A percentile compares a stretch with the other conserved stretches of the same genome.
Evolutionary conservation across 768 basidiomycete genomes (phyloP).

Genomic region (Boletus insuetus): DNA sequence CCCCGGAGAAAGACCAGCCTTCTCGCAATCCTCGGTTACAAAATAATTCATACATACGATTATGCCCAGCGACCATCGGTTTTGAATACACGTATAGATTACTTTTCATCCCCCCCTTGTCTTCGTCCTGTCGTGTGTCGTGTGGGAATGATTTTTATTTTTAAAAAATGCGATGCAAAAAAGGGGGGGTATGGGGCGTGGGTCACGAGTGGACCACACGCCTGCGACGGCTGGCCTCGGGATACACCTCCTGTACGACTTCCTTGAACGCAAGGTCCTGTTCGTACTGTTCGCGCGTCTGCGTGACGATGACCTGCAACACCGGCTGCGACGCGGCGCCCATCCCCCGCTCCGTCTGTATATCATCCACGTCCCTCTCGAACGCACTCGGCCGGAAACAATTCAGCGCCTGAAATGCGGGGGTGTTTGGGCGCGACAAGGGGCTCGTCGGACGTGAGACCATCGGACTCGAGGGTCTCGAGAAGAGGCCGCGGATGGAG

Average conservation of each 20-base stretch:
- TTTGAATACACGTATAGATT: neutral
- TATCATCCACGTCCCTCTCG: slow-evolving; percentile 29
- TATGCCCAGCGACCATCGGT: slow-evolving; percentile 4
- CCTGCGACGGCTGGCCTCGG: slow-evolving; percentile 23
- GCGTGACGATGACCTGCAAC: slow-evolving; percentile 34
- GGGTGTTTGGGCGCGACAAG: slow-evolving; percentile 22
- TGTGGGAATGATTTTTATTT: neutral
- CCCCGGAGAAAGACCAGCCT: slow-evolving; percentile 17
- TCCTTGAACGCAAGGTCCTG: slow-evolving; percentile 34
- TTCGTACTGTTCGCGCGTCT: slow-evolving; percentile 33
- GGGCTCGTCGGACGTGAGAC: slow-evolving; percentile 27
- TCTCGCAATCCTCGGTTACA: slow-evolving; percentile 14
- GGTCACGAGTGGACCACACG: slow-evolving; percentile 6
- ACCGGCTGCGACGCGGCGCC: slow-evolving; percentile 16
- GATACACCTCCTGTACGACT: slow-evolving; percentile 25
- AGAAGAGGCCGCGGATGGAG: slow-evolving; percentile 22
- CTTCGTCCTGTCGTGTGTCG: neutral
- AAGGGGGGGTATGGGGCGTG: neutral
- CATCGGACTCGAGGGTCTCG: slow-evolving; percentile 32
- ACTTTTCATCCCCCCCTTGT: slow-evolving; percentile 10
- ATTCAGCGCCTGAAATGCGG: slow-evolving; percentile 28
- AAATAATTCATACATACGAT: slow-evolving; percentile 20
- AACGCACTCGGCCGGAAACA: slow-evolving; percentile 35
- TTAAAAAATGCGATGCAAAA: neutral
- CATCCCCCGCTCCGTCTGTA: slow-evolving; percentile 21